Conservation (phyloP, 331 rosid species). For the Dryas integrifolia region DNA sequence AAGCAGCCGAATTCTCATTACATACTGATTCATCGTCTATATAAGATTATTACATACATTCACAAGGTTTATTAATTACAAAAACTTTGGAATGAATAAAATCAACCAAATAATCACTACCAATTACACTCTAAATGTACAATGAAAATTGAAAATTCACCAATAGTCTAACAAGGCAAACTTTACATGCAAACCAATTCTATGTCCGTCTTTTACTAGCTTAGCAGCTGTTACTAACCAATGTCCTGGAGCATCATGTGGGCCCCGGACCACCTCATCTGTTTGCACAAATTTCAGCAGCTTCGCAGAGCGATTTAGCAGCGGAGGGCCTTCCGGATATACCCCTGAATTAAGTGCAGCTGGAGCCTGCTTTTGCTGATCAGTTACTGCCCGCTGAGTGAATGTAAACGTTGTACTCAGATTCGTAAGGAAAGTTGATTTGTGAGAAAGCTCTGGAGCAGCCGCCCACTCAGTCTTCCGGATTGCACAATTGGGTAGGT, state of each 20-base stretch:
- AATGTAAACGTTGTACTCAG: conserved; percentile 90
- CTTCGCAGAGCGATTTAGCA: conserved; percentile 53
- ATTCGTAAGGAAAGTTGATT: conserved; percentile 72
- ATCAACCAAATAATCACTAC: conserved; percentile 16
- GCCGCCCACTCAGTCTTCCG: conserved; percentile 76
- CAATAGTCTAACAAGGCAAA: conserved; percentile 81
- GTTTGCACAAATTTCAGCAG: conserved; percentile 73
- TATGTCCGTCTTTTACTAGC: conserved; percentile 70
- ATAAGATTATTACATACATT: conserved; percentile 2
- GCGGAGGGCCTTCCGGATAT: conserved; percentile 86
- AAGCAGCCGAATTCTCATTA: conserved; percentile 12
- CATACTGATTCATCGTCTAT: too few species aligned
- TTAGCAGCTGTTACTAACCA: conserved; percentile 93
- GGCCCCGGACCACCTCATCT: conserved; percentile 81
- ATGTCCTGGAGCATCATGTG: conserved; percentile 90
- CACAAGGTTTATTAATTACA: conserved; percentile 28
- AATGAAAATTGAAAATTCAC: conserved; percentile 36
- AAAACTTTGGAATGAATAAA: conserved; percentile 13
- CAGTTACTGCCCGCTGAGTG: conserved; percentile 62
- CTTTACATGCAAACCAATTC: conserved; percentile 83
- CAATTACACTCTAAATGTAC: conserved; percentile 8
- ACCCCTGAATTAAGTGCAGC: conserved; percentile 76
- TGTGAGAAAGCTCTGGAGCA: conserved; percentile 68
- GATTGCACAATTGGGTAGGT: conserved; percentile 66
- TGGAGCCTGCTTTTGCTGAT: conserved; percentile 64